Evolutionary conservation across 768 basidiomycete species (phyloP).

Genomic region (Mycena rebaudengoi): DNA sequence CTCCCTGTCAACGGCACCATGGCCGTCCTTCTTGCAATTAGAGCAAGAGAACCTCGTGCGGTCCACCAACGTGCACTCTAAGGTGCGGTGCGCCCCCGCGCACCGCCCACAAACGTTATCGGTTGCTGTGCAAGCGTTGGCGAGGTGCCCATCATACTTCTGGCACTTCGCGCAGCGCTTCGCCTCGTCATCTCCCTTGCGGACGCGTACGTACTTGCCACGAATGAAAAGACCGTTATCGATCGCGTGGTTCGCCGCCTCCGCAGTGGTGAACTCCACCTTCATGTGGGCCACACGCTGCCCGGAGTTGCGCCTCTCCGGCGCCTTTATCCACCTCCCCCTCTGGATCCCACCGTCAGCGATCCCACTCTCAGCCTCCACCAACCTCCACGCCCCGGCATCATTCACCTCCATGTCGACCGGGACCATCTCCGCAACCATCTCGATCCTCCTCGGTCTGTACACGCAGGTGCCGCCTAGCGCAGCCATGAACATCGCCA

Average conservation of each 20-base stretch:
- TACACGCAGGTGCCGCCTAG: background rate
- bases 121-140: background rate
- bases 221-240: constrained; percentile 10
- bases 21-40: background rate
- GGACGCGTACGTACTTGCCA: background rate
- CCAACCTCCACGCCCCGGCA: background rate
- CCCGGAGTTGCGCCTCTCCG: background rate
- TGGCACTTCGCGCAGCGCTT: background rate
- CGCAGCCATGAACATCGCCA: background rate
- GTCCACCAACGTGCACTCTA: background rate
- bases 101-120: background rate
- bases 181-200: background rate
- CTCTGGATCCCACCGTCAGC: background rate
- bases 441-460: background rate
- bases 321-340: background rate
- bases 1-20: background rate
- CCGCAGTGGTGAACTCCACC: constrained; percentile 2
- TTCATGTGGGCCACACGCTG: constrained; percentile 22
- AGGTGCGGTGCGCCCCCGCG: background rate
- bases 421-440: background rate
- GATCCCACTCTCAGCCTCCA: background rate
- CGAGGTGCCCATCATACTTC: background rate
- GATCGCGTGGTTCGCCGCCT: constrained; percentile 18
- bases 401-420: constrained; percentile 32
- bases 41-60: background rate